Evolutionary conservation across 2,329 filamentous ascomycete species (phyloP).

Genomic region (Pseudocercospora crystallina): DNA sequence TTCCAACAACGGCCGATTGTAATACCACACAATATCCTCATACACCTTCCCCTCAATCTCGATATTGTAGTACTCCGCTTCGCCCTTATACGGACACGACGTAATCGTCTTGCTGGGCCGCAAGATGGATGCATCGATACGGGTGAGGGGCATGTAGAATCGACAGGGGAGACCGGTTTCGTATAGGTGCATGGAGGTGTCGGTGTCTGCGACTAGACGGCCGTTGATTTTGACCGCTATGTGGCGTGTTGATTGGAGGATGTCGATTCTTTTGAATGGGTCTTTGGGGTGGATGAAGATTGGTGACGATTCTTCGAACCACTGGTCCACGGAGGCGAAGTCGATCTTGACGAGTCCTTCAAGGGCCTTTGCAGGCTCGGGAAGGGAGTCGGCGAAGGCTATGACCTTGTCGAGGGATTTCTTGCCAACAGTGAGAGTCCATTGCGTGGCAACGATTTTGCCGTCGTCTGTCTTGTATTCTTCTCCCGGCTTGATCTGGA

Average conservation of each 20-base stretch:
- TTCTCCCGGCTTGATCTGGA: slow-evolving; percentile 23
- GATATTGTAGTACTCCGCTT: slow-evolving; percentile 62
- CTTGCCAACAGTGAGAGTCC: slow-evolving; percentile 23
- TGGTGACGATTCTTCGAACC: slow-evolving; percentile 60
- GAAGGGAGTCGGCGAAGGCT: slow-evolving; percentile 21
- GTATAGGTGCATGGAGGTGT: slow-evolving; percentile 53
- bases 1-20: slow-evolving; percentile 58
- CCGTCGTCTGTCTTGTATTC: slow-evolving; percentile 20
- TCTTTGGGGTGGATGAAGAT: slow-evolving; percentile 66
- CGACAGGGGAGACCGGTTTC: slow-evolving; percentile 61
- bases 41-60: slow-evolving; percentile 44
- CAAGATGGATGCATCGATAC: slow-evolving; percentile 50
- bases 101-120: slow-evolving; percentile 54
- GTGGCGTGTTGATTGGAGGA: slow-evolving; percentile 55
- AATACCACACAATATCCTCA: slow-evolving; percentile 63
- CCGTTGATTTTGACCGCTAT: slow-evolving; percentile 54
- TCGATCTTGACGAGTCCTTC: slow-evolving; percentile 29
- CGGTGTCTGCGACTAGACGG: slow-evolving; percentile 48
- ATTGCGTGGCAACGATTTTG: slow-evolving; percentile 25
- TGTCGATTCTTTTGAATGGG: slow-evolving; percentile 65
- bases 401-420: slow-evolving; percentile 23
- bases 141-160: slow-evolving; percentile 59
- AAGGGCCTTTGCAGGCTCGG: slow-evolving; percentile 15
- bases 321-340: slow-evolving; percentile 39
- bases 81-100: slow-evolving; percentile 67